These are phyloP conservation scores for Pseudogymnoascus sp. DNA, from an alignment of 2,329 filamentous ascomycete genomes.

Conservation along the genomic window DNA sequence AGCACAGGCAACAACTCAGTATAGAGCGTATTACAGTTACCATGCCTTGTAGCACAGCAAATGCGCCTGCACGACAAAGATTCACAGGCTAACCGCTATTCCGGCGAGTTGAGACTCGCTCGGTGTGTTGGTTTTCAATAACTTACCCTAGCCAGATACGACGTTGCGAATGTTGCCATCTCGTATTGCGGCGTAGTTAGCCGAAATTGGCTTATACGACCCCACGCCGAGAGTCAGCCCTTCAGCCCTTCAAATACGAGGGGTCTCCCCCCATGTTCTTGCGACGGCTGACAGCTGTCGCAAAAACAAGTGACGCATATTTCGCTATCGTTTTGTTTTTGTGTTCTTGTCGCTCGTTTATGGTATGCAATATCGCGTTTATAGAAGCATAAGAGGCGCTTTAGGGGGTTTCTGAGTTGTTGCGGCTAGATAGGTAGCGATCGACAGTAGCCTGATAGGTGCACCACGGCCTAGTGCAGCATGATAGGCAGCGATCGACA, in stretches of 20 bases:
- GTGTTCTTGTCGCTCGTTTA: background rate
- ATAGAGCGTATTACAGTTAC: background rate
- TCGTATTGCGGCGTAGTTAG: background rate
- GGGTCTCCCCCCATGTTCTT: background rate
- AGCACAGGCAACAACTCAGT: background rate
- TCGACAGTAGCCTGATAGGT: background rate
- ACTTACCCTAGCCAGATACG: background rate
- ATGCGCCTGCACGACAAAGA: background rate
- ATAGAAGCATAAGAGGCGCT: background rate
- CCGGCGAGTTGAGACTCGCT: background rate
- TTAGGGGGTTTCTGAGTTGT: background rate
- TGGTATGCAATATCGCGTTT: background rate
- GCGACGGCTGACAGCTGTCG: background rate
- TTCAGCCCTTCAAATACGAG: conserved; percentile 1
- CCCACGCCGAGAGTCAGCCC: background rate
- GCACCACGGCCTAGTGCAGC: background rate
- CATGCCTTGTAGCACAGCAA: background rate
- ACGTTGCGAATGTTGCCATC: background rate
- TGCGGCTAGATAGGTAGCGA: background rate
- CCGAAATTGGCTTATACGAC: background rate
- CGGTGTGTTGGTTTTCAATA: background rate
- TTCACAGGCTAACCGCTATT: background rate
- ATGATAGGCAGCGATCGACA: background rate
- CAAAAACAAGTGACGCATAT: background rate
- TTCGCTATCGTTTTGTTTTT: background rate